Evolutionary conservation across 768 basidiomycete species (phyloP), one percentile per base, ranked within the genome.

Genomic region (Dentipellis sp.): DNA sequence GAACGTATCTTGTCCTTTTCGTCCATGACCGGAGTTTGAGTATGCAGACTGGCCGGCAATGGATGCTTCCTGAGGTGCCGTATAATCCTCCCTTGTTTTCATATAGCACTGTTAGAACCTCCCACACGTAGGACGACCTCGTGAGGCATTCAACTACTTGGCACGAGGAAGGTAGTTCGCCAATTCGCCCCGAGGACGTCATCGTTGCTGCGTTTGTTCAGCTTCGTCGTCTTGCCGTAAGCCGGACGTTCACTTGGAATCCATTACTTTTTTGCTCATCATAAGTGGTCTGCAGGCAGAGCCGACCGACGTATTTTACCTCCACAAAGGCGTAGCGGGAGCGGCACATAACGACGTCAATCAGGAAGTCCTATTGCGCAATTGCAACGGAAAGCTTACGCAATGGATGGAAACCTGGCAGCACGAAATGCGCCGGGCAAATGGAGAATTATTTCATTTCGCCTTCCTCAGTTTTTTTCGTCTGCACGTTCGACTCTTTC

Each of bases 1-100:
- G 90, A 58, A 91, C 90, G 1, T 92, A 90, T 67, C 80, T 93
- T 50, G 88, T 93, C 12, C 71, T 93, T 12, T 93, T 88, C 63
- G 84, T 90, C 45, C 91, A 93, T 64, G 90, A 93, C 68, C 84
- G 90, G 54, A 88, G 86, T 64, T 76, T 92, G 48, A 87, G 84
- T 70, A 91, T 86, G 69, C 90, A 92, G 68, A 91, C 90, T 1
- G 91, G 90, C 50, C 76, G 86, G 45, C 83, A 81, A 58, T 91
- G 88, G 88, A 92, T 92, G 91, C 77, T 93, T 17, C 88, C 86
- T 9, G 90, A 91, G 72, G 76, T 77, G 22, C 16, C 39, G 12
- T 38, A 10, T 37, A 10, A 10, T 56, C 22, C 9, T 50, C 22
- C 23, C 29, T 3, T 6, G 29, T 29, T 3, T 3, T 29, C 29